phyloP scores from a whole-genome alignment of 1,139 yeast species.

The Debaryomyces nepalensis region DNA sequence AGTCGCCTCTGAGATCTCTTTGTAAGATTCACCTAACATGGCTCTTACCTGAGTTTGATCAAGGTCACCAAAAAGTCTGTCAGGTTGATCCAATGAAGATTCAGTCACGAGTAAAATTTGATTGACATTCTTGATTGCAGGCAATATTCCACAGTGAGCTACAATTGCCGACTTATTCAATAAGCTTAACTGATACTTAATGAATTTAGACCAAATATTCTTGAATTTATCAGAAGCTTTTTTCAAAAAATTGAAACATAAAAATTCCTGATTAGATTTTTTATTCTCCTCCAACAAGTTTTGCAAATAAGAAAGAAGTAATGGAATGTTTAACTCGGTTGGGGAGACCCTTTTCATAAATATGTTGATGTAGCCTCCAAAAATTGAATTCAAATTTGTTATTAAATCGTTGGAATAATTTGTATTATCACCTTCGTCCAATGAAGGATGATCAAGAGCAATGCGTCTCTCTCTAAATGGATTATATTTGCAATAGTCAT shows the following conservation, averaged over 20 bases:
- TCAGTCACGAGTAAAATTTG: conserved; percentile 42
- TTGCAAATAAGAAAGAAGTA: conserved; percentile 46
- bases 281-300: conserved; percentile 44
- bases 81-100: conserved; percentile 33
- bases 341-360: conserved; percentile 45
- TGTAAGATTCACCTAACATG: conserved; percentile 49
- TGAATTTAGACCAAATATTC: conserved; percentile 61
- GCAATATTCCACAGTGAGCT: conserved; percentile 47
- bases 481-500: conserved; percentile 47
- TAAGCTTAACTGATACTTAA: conserved; percentile 56
- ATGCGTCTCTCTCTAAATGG: conserved; percentile 44
- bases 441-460: conserved; percentile 29
- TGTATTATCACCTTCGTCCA: conserved; percentile 25
- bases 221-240: conserved; percentile 57
- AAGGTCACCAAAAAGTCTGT: conserved; percentile 22
- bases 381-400: conserved; percentile 55
- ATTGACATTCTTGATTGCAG: conserved; percentile 39
- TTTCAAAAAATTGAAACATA: conserved; percentile 53
- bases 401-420: conserved; percentile 59
- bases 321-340: conserved; percentile 41
- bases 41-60: conserved; percentile 33
- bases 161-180: conserved; percentile 55
- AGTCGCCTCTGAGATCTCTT: conserved; percentile 38
- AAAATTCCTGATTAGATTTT: conserved; percentile 69
- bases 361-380: conserved; percentile 51